A percentile compares a stretch with the other conserved stretches of the same genome.
phyloP scores from a whole-genome alignment of 768 basidiomycete genomes.

The Lepiota brunneoincarnata region DNA sequence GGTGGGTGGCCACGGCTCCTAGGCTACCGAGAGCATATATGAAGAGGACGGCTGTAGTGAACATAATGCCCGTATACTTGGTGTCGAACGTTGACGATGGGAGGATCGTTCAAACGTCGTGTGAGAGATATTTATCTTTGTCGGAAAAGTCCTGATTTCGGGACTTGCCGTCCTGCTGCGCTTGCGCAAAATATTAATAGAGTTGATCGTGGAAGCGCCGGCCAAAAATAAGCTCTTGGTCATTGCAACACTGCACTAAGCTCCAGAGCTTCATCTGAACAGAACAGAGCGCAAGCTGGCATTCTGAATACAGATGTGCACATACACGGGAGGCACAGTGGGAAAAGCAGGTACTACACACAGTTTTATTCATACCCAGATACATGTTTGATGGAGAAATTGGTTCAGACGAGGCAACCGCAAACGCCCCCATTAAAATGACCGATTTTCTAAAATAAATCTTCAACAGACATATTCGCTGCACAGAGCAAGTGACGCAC shows the following conservation, averaged over 20 bases:
- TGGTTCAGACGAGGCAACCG: background rate
- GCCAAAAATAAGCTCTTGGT: too few species aligned
- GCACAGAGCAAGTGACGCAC: background rate
- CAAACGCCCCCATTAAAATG: background rate
- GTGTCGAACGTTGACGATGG: background rate
- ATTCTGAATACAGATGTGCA: too few species aligned
- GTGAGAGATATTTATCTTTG: background rate
- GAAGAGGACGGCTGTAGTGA: background rate
- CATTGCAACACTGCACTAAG: too few species aligned
- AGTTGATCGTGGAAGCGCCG: too few species aligned
- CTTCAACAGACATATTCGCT: background rate
- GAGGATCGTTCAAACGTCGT: background rate
- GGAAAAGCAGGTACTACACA: too few species aligned
- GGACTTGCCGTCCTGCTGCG: too few species aligned
- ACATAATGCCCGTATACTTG: background rate
- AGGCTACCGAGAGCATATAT: background rate
- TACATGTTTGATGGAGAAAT: background rate
- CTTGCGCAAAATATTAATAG: too few species aligned
- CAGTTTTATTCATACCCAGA: background rate
- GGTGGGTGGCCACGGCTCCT: background rate
- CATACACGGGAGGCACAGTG: too few species aligned
- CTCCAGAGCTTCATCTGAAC: too few species aligned
- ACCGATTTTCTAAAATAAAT: background rate
- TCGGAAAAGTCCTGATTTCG: too few species aligned
- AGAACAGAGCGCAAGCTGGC: too few species aligned